Conservation (phyloP, 148 eudicot genomes). For the Camellia sinensis region DNA sequence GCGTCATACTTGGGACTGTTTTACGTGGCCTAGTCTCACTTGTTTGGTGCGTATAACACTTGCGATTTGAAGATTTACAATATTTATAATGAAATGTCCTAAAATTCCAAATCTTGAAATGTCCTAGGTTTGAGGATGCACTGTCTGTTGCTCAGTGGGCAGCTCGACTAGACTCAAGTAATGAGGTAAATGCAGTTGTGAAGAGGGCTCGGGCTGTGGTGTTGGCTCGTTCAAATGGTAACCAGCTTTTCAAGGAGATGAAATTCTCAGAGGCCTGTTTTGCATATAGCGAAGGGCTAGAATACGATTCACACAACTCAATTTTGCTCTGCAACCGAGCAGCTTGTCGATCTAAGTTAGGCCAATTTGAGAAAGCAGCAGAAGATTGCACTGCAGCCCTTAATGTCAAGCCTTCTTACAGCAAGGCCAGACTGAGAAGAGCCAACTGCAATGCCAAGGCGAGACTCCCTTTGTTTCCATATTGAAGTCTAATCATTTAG, state of each 20-base stretch:
- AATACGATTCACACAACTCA: slow-evolving; percentile 52
- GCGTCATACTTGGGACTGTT: no score
- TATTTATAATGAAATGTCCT: neutral
- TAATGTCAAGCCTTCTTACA: slow-evolving; percentile 50
- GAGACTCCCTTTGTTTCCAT: neutral
- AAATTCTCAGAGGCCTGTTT: slow-evolving; percentile 48
- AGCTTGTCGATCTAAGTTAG: slow-evolving; percentile 57
- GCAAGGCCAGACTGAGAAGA: slow-evolving; percentile 65
- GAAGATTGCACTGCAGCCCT: slow-evolving; percentile 72
- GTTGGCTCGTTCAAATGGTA: slow-evolving; percentile 52
- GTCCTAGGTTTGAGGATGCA: slow-evolving; percentile 68
- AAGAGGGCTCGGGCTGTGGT: slow-evolving; percentile 39
- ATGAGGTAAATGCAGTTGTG: slow-evolving; percentile 24
- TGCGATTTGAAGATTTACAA: no score
- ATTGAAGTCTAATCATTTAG: no score
- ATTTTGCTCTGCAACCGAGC: slow-evolving; percentile 66
- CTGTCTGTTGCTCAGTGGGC: slow-evolving; percentile 46
- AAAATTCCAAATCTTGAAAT: neutral
- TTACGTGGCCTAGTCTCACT: no score
- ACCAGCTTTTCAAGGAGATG: slow-evolving; percentile 44
- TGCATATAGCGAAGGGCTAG: slow-evolving; percentile 58
- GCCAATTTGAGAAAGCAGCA: slow-evolving; percentile 60
- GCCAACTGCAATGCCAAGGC: slow-evolving; percentile 63
- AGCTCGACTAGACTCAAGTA: slow-evolving; percentile 36
- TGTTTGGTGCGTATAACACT: no score